These are phyloP conservation scores for Fusarium sp. DNA, from an alignment of 2,329 filamentous ascomycete genomes.

Conservation along the genomic window DNA sequence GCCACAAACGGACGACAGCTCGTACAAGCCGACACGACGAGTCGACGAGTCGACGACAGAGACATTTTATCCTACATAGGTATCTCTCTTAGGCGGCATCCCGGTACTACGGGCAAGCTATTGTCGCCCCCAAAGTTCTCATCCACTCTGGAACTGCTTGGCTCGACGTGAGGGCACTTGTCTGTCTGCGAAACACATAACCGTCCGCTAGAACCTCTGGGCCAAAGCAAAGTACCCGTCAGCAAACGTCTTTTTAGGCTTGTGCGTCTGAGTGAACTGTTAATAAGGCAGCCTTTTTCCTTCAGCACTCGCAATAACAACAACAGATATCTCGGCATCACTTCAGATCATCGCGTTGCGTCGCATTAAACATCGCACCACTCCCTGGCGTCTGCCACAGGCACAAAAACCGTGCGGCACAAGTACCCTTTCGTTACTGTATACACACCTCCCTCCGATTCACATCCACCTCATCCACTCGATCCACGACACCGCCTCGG, in stretches of 20 bases:
- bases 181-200: conserved; percentile 36
- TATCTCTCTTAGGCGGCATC: conserved; percentile 22
- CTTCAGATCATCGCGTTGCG: conserved; percentile 30
- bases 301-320: conserved; percentile 17
- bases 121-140: conserved; percentile 30
- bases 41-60: too few relatives aligned
- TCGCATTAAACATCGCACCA: conserved; percentile 36
- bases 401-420: conserved; percentile 34
- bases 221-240: conserved; percentile 3
- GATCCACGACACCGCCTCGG: conserved; percentile 45
- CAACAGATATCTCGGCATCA: conserved; percentile 34
- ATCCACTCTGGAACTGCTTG: conserved; percentile 30
- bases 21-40: conserved; percentile 12
- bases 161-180: conserved; percentile 19
- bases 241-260: conserved; percentile 8
- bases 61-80: conserved; percentile 22
- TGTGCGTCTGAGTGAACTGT: background rate
- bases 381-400: conserved; percentile 30
- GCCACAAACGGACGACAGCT: conserved; percentile 9
- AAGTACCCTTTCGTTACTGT: conserved; percentile 18
- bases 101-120: conserved; percentile 37
- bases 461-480: conserved; percentile 38
- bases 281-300: background rate
- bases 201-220: conserved; percentile 15
- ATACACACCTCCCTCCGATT: conserved; percentile 34